Evolutionary conservation across 768 basidiomycete genomes (phyloP), one percentile per base, ranked within the genome.

Genomic region (Psilocybe azurescens): DNA sequence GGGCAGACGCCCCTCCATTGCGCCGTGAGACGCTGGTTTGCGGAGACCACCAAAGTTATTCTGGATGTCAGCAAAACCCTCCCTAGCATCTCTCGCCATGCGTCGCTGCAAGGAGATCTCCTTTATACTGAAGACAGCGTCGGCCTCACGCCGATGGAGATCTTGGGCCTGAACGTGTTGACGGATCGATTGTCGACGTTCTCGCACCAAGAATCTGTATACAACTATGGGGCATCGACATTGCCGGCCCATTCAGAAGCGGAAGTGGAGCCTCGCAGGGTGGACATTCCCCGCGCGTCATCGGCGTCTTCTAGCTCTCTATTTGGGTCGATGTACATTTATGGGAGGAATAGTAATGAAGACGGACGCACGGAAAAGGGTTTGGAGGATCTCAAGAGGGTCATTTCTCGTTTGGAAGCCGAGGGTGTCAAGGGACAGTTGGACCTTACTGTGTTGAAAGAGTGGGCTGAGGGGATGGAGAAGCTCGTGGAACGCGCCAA

Each of bases 1-100:
- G 87, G 85, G 0, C 80, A 76, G 14, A 85, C 78, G 0, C 81
- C 85, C 2, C 73, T 89, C 2, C 87, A 88, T 65, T 62, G 75
- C 30, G 83, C 86, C 0, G 76, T 81, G 24, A 73, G 74, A 7
- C 28, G 59, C 0, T 73, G 75, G 20, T 78, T 64, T 59, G 29
- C 74, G 0, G 65, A 75, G n/a, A 82, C 14, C 41, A 74, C 78
- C 1, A 63, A 75, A 30, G 51, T 75, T 9, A 74, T 88, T 18
- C 64, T 83, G 39, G 38, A 53, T 10, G 16, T 38, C 30, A 53
- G 52, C 52, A 33, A 38, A 3, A 18, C 32, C 5, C 16, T 53
- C 8, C 18, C 52, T 5, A 44, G 41, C 41, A 44, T 16, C 13
- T 53, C 52, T 16, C 18, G 30, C 55, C 70, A 76, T 1, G 74